Evolutionary conservation across 805 yeast species (phyloP), one percentile per base, ranked within the genome.

Genomic region (Candida ulmi): DNA sequence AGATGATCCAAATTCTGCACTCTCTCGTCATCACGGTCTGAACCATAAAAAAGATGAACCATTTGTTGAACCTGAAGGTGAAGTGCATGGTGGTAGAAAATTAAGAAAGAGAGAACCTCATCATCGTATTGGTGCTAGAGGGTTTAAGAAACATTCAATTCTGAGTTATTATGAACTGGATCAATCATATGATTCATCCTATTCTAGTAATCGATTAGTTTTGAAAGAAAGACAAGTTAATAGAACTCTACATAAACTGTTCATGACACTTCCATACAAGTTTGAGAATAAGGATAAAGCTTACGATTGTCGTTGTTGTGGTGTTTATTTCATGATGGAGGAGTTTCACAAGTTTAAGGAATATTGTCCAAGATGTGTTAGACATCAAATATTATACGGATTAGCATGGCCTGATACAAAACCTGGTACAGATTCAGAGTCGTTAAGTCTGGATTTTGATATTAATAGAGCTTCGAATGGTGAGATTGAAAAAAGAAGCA

Each of bases 261-360:
- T 46, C 37, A 48, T 45, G 43, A 32, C 33, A 1, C 16, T 27
- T 2, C 17, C 40, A 3, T 58, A 52, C 30, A 44, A 35, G 8
- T 25, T 30, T 5, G 41, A 45, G 9, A 40, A 39, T 2, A 28
- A 35, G 8, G 18, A n/a, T 9, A 31, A 35, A 4, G 23, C 53
- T 5, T 57, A 47, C 38, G 62, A 58, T 36, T 58, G 63, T 37
- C 31, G 46, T 17, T 45, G 56, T 31, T 58, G 63, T 46, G 63
- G 62, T 1, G 43, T 48, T 13, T 58, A 58, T 37, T 58, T 57
- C 33, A 33, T 45, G 16, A 34, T 31, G 3, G 26, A 30, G 8
- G 6, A 26, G 2, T 11, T 8, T 1, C 41, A 42, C 19, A 30
- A 12, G 2, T 38, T 31, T 27, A 40, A 23, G 28, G 42, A 42